phyloP scores from a whole-genome alignment of 2,329 filamentous ascomycete genomes.

The Amesomyces nigricolor region DNA sequence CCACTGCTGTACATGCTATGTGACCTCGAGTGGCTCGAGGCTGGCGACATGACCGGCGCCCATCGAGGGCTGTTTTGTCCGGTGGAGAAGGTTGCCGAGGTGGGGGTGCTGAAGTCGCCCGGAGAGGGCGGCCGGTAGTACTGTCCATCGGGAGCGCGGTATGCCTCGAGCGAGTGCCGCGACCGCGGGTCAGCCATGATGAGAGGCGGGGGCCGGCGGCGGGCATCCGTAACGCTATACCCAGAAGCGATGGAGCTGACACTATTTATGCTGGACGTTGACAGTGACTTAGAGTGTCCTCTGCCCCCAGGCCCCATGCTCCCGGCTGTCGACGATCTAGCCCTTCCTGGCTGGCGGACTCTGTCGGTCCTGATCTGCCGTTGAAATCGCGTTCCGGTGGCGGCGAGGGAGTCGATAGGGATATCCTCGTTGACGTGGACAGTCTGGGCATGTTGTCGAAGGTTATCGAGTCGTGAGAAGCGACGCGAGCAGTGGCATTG shows the following conservation, averaged over 20 bases:
- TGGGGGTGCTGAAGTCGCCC: slow-evolving; percentile 73
- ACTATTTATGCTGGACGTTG: slow-evolving; percentile 79
- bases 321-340: slow-evolving; percentile 70
- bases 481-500: slow-evolving; percentile 90
- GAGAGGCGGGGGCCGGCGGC: slow-evolving; percentile 71
- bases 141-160: slow-evolving; percentile 58
- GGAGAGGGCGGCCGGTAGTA: slow-evolving; percentile 66
- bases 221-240: slow-evolving; percentile 60
- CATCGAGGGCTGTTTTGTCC: slow-evolving; percentile 73
- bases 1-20: slow-evolving; percentile 64
- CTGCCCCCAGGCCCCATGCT: slow-evolving; percentile 65
- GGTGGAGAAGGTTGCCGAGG: slow-evolving; percentile 74
- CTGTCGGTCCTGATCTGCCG: slow-evolving; percentile 85
- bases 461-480: slow-evolving; percentile 90
- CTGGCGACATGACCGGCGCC: slow-evolving; percentile 67
- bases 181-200: slow-evolving; percentile 73
- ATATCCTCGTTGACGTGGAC: slow-evolving; percentile 98
- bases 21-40: slow-evolving; percentile 60
- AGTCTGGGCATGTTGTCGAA: slow-evolving; percentile 94
- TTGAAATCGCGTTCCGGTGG: slow-evolving; percentile 86
- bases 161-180: slow-evolving; percentile 62
- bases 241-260: slow-evolving; percentile 59
- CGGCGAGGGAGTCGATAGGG: slow-evolving; percentile 85
- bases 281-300: slow-evolving; percentile 80
- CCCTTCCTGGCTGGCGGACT: slow-evolving; percentile 67